Conservation (phyloP, 2,329 filamentous ascomycete species). For the Microcera coccophila region DNA sequence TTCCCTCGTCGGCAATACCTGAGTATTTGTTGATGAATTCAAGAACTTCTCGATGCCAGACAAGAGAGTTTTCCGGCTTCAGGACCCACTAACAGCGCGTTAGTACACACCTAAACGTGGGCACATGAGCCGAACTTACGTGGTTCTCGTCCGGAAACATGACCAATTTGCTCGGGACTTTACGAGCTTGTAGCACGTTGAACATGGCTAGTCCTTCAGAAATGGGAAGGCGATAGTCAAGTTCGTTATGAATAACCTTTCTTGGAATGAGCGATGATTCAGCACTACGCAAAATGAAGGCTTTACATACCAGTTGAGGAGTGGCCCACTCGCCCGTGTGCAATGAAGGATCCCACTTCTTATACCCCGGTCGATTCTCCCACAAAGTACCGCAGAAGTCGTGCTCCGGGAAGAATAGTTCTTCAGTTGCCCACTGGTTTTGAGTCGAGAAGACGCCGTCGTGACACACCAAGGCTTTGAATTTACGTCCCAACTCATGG, state of each 20-base stretch:
- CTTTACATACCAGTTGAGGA: slow-evolving; percentile 65
- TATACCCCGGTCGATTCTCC: slow-evolving; percentile 61
- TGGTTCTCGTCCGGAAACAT: slow-evolving; percentile 75
- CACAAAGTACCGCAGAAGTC: slow-evolving; percentile 62
- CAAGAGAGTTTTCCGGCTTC: slow-evolving; percentile 83
- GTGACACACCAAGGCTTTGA: slow-evolving; percentile 85
- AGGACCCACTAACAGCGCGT: slow-evolving; percentile 62
- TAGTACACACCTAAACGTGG: no score
- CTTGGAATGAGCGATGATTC: slow-evolving; percentile 8
- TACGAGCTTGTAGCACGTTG: slow-evolving; percentile 74
- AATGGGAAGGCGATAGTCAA: slow-evolving; percentile 85
- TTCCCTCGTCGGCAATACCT: slow-evolving; percentile 35
- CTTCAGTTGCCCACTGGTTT: slow-evolving; percentile 61
- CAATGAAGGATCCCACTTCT: slow-evolving; percentile 65
- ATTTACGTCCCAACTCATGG: slow-evolving; percentile 73
- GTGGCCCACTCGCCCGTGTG: slow-evolving; percentile 72
- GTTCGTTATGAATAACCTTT: slow-evolving; percentile 73
- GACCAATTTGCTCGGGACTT: slow-evolving; percentile 72
- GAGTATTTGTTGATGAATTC: slow-evolving; percentile 69
- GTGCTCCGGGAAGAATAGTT: slow-evolving; percentile 67
- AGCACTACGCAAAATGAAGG: neutral
- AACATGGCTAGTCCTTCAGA: slow-evolving; percentile 81
- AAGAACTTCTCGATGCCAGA: slow-evolving; percentile 86
- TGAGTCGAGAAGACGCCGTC: slow-evolving; percentile 78
- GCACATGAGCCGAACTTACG: slow-evolving; percentile 33